A percentile compares a stretch with the other conserved stretches of the same genome.
Conservation (phyloP, 352 stramenopile genomes). For the Globisporangium orthogonon region DNA sequence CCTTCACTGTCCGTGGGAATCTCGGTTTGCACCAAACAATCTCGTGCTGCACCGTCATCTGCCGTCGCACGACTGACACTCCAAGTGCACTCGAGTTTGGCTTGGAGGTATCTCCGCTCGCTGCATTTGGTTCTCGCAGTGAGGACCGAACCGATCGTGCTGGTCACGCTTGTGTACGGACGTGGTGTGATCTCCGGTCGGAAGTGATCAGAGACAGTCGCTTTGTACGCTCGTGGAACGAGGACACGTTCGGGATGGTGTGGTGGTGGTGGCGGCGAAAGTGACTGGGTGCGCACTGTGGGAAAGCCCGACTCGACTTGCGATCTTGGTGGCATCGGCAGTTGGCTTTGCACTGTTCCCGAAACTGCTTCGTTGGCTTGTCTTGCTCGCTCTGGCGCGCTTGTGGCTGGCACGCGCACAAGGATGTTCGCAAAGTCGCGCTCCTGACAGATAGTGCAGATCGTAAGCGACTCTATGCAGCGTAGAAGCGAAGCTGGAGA, state of each 20-base stretch:
- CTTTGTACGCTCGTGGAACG: conserved; percentile 26
- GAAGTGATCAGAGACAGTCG: conserved; percentile 27
- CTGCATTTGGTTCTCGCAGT: conserved; percentile 16
- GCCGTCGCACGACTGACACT: not conserved
- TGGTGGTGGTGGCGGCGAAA: conserved; percentile 2
- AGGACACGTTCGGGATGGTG: conserved; percentile 17
- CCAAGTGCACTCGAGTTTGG: conserved; percentile 7
- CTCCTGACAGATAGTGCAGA: conserved; percentile 11
- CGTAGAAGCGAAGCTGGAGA: not conserved
- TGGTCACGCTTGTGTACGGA: conserved; percentile 24
- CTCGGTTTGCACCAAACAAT: conserved; percentile 14
- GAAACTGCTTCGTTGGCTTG: not conserved
- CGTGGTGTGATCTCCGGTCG: conserved; percentile 27
- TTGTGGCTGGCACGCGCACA: conserved; percentile 6
- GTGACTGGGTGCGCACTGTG: not conserved
- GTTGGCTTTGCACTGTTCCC: not conserved
- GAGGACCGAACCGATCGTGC: conserved; percentile 30
- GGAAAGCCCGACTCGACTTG: not conserved
- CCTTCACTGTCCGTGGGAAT: not conserved
- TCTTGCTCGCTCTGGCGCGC: not conserved
- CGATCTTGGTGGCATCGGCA: not conserved
- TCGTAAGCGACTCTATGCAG: not conserved
- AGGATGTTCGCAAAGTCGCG: conserved; percentile 29
- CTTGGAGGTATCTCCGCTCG: conserved; percentile 17
- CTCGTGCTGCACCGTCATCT: not conserved